Conservation (phyloP, 345 rosid genomes). For the Salix udensis region DNA sequence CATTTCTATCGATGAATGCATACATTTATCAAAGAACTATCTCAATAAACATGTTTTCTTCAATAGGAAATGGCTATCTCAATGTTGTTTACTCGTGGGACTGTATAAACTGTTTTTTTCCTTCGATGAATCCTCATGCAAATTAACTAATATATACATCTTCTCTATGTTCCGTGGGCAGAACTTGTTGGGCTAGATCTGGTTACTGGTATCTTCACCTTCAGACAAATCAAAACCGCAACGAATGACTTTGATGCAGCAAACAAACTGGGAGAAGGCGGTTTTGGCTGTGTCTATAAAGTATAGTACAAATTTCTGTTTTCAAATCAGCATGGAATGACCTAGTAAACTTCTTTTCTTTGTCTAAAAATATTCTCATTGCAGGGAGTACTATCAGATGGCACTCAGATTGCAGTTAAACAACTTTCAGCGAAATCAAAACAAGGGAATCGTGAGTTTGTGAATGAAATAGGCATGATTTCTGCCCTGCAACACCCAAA, state of each 20-base stretch:
- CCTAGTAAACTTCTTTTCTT: neutral
- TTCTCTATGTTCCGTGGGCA: constrained; percentile 8
- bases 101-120: no score
- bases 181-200: constrained; percentile 39
- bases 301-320: constrained; percentile 12
- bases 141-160: neutral
- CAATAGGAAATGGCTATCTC: no score
- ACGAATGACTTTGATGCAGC: constrained; percentile 45
- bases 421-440: constrained; percentile 46
- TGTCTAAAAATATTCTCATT: neutral
- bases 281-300: constrained; percentile 68
- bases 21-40: no score
- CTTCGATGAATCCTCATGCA: neutral
- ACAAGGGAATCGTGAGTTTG: constrained; percentile 57
- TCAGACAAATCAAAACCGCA: constrained; percentile 47
- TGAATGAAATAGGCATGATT: constrained; percentile 63
- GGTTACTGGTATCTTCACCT: constrained; percentile 41
- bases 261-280: constrained; percentile 66
- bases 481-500: constrained; percentile 57
- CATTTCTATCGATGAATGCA: no score
- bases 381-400: constrained; percentile 48
- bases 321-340: no score
- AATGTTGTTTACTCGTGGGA: no score
- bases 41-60: no score
- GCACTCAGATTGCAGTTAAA: constrained; percentile 52